Conservation (phyloP, 2,329 filamentous ascomycete genomes). For the Huntiella moniliformis region DNA sequence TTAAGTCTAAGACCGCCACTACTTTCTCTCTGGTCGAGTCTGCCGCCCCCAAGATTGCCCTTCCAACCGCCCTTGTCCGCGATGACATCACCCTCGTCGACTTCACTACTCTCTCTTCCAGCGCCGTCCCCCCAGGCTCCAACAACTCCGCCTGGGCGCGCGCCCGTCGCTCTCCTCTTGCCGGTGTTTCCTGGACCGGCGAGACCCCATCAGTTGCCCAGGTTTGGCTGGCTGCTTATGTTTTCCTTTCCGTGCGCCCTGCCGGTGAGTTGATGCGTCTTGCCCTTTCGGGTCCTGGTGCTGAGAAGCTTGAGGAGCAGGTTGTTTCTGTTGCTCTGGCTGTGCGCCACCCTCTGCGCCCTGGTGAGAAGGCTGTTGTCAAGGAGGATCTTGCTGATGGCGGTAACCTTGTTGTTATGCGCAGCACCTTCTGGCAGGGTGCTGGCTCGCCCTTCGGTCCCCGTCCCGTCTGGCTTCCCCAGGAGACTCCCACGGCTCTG, state of each 20-base stretch:
- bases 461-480: conserved; percentile 41
- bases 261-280: conserved; percentile 30
- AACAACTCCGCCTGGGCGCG: conserved; percentile 39
- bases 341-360: conserved; percentile 27
- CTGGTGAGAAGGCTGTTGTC: conserved; percentile 16
- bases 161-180: conserved; percentile 32
- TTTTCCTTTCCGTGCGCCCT: conserved; percentile 31
- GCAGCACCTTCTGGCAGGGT: conserved; percentile 50
- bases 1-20: conserved; percentile 18
- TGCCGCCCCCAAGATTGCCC: conserved; percentile 14
- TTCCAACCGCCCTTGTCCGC: conserved; percentile 17
- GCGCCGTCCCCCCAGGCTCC: conserved; percentile 28
- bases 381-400: conserved; percentile 13
- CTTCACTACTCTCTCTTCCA: conserved; percentile 28
- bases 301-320: conserved; percentile 20
- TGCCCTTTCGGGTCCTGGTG: conserved; percentile 22
- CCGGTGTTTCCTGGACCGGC: conserved; percentile 26
- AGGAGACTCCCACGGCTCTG: conserved; percentile 22
- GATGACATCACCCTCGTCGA: conserved; percentile 25
- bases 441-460: conserved; percentile 48
- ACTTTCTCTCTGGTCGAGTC: conserved; percentile 22
- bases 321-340: conserved; percentile 30
- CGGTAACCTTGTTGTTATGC: conserved; percentile 23
- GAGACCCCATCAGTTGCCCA: conserved; percentile 28
- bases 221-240: conserved; percentile 34